A percentile compares a stretch with the other conserved stretches of the same genome.
phyloP scores from a whole-genome alignment of 495 filamentous ascomycete species.

The Talaromyces liani region DNA sequence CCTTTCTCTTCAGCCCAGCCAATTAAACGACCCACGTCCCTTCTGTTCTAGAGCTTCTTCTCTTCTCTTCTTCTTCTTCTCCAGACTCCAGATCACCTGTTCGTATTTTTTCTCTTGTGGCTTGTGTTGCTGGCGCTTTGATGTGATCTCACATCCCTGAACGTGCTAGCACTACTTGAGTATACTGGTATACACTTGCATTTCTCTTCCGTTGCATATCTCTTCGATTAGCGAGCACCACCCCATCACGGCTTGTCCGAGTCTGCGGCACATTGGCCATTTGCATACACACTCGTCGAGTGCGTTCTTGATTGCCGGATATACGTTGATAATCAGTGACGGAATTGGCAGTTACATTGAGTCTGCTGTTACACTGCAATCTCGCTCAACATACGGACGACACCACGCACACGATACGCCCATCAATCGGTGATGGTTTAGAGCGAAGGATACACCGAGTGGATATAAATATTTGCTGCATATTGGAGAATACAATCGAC shows the following conservation, averaged over 20 bases:
- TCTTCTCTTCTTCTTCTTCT: not conserved
- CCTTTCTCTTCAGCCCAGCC: constrained; percentile 3
- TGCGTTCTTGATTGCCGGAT: not conserved
- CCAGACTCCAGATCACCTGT: not conserved
- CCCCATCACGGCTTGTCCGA: not conserved
- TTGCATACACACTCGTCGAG: not conserved
- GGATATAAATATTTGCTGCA: not conserved
- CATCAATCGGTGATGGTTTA: not conserved
- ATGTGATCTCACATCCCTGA: not conserved
- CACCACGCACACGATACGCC: not conserved
- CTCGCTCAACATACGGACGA: not conserved
- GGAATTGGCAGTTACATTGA: not conserved
- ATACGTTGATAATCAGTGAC: not conserved
- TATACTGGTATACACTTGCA: not conserved
- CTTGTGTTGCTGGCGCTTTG: not conserved
- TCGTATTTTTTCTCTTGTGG: not conserved
- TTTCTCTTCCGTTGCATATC: not conserved
- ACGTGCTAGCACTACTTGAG: not conserved
- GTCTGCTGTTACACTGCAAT: not conserved
- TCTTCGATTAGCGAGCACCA: not conserved
- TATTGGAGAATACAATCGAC: not conserved
- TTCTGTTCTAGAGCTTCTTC: not conserved
- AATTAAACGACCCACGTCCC: not conserved
- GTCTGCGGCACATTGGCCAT: not conserved
- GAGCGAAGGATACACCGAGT: not conserved